These are phyloP conservation scores for Saccharomycopsis phalli DNA, from an alignment of 1,139 yeast genomes.

Conservation along the genomic window DNA sequence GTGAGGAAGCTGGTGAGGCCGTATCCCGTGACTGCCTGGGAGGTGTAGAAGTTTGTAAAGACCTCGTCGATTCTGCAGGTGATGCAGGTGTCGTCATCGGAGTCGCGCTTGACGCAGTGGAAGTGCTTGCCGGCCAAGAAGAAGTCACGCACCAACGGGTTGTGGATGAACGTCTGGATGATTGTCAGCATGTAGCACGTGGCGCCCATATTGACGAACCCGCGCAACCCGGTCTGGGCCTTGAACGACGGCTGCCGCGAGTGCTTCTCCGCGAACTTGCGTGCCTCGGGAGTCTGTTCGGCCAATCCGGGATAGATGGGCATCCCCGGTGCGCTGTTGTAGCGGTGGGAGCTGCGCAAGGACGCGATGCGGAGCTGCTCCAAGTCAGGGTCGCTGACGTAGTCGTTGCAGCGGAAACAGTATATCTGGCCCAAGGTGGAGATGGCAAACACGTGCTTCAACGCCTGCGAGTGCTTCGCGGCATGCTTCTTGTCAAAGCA, in stretches of 20 bases:
- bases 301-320: conserved; percentile 17
- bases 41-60: conserved; percentile 42
- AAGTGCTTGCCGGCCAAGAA: conserved; percentile 65
- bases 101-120: conserved; percentile 29
- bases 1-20: conserved; percentile 67
- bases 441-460: conserved; percentile 65
- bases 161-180: conserved; percentile 77
- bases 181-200: conserved; percentile 94
- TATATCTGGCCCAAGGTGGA: conserved; percentile 36
- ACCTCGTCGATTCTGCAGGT: conserved; percentile 80
- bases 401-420: conserved; percentile 73
- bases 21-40: conserved; percentile 43
- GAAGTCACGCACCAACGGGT: conserved; percentile 72
- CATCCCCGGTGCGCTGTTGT: conserved; percentile 17
- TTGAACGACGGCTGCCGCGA: conserved; percentile 45
- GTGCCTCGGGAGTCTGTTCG: conserved; percentile 13
- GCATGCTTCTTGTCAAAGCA: conserved; percentile 58
- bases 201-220: conserved; percentile 89
- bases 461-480: conserved; percentile 46
- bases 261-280: conserved; percentile 26
- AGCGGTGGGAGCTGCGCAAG: conserved; percentile 12
- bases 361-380: conserved; percentile 41
- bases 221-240: conserved; percentile 71
- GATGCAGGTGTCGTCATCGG: conserved; percentile 40
- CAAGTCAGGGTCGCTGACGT: conserved; percentile 50